Conservation (phyloP, 257 asterid genomes). For the Verbascum thapsus region DNA sequence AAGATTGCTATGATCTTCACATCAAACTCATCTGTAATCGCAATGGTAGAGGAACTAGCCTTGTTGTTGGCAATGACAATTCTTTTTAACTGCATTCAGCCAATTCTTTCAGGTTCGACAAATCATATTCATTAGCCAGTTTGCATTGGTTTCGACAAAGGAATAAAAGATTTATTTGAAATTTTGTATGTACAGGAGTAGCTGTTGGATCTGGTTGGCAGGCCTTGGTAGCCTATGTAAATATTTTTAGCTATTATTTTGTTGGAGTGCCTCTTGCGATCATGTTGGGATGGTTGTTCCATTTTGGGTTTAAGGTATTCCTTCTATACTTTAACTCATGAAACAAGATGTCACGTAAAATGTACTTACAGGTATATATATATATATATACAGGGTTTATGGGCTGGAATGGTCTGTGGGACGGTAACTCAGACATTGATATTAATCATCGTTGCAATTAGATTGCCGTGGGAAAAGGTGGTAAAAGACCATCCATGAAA, state of each 20-base stretch:
- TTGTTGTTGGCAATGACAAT: conserved; percentile 48
- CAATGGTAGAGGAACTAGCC: conserved; percentile 56
- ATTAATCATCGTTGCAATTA: conserved; percentile 38
- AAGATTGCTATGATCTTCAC: conserved; percentile 54
- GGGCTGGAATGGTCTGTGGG: conserved; percentile 66
- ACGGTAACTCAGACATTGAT: conserved; percentile 52
- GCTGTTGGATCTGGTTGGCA: conserved; percentile 76
- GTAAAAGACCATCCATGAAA: conserved; percentile 28
- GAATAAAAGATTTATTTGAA: background rate
- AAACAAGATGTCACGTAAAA: no score
- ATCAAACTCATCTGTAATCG: conserved; percentile 50
- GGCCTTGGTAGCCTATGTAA: conserved; percentile 50
- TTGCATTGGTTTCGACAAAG: no score
- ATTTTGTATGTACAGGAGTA: conserved; percentile 43
- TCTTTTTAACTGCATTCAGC: conserved; percentile 53
- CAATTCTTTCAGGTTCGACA: conserved; percentile 57
- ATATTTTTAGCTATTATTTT: conserved; percentile 54
- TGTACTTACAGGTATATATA: background rate
- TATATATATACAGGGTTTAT: conserved; percentile 66
- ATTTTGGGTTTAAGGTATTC: conserved; percentile 53
- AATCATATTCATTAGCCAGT: no score
- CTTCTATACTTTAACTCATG: background rate
- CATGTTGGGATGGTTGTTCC: conserved; percentile 45
- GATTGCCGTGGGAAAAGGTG: conserved; percentile 39
- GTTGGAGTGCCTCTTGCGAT: conserved; percentile 60